Conservation (phyloP, 345 rosid species). For the Citrus trifoliata region DNA sequence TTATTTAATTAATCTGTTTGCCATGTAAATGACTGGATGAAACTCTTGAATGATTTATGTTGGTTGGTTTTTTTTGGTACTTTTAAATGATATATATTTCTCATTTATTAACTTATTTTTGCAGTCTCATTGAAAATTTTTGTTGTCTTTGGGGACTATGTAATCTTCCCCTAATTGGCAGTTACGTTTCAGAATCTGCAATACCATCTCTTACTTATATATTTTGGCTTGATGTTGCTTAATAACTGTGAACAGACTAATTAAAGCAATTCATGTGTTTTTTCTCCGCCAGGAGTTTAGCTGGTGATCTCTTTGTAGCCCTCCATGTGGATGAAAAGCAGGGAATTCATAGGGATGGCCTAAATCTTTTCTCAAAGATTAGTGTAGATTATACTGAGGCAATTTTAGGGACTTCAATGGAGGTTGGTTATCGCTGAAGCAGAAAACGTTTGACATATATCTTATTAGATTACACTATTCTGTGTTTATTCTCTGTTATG, state of each 20-base stretch:
- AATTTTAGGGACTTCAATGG: conserved; percentile 61
- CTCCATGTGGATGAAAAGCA: conserved; percentile 65
- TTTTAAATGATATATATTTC: neutral
- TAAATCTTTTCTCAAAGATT: conserved; percentile 74
- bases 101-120: neutral
- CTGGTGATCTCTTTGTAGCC: conserved; percentile 70
- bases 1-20: neutral
- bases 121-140: neutral
- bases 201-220: neutral
- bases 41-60: neutral
- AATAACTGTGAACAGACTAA: neutral
- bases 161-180: neutral
- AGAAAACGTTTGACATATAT: neutral
- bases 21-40: neutral
- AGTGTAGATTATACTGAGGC: conserved; percentile 76
- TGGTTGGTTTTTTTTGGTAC: neutral
- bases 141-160: neutral
- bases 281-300: conserved; percentile 46
- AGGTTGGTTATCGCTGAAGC: conserved; percentile 41
- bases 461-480: neutral
- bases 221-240: neutral
- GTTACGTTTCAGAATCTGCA: neutral
- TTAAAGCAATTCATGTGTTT: neutral
- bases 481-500: neutral
- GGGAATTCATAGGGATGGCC: conserved; percentile 81